Percentiles rank a stretch among this genome's conserved stretches.
phyloP scores from a whole-genome alignment of 1,284 basidiomycete genomes.

The Ceratobasidium sp. region DNA sequence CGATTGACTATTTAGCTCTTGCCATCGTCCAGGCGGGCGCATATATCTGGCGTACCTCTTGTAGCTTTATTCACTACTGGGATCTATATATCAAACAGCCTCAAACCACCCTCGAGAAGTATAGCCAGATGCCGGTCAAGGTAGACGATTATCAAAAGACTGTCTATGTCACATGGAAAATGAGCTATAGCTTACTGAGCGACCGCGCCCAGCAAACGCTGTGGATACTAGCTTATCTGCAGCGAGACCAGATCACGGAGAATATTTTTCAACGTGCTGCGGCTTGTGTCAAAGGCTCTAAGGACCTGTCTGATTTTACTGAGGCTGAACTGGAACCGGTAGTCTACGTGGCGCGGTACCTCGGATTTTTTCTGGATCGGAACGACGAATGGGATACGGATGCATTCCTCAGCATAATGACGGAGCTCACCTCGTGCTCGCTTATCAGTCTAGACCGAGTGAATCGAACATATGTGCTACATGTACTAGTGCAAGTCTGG shows the following conservation, averaged over 20 bases:
- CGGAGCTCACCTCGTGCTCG: not conserved
- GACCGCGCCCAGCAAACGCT: slow-evolving; percentile 11
- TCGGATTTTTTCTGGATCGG: not conserved
- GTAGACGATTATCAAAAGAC: slow-evolving; percentile 34
- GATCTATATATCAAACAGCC: not conserved
- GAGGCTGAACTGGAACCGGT: not conserved
- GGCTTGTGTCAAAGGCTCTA: not conserved
- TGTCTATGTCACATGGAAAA: slow-evolving; percentile 28
- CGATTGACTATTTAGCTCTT: slow-evolving; percentile 27
- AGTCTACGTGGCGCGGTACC: not conserved
- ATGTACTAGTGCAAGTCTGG: not conserved
- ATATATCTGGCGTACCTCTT: slow-evolving; percentile 12
- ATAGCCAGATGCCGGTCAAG: not conserved
- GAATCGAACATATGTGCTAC: not conserved
- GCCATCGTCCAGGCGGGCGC: slow-evolving; percentile 43
- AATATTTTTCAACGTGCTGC: slow-evolving; percentile 13
- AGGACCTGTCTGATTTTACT: not conserved
- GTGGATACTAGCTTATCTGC: slow-evolving; percentile 16
- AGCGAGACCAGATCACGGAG: slow-evolving; percentile 7
- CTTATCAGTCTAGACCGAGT: not conserved
- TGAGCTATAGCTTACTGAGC: slow-evolving; percentile 21
- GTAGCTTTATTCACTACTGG: slow-evolving; percentile 9
- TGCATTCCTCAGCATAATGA: not conserved
- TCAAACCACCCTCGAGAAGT: slow-evolving; percentile 6
- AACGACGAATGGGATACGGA: slow-evolving; percentile 1